These are phyloP conservation scores for Coffea canephora DNA, from an alignment of 257 asterid species.

Conservation along the genomic window DNA sequence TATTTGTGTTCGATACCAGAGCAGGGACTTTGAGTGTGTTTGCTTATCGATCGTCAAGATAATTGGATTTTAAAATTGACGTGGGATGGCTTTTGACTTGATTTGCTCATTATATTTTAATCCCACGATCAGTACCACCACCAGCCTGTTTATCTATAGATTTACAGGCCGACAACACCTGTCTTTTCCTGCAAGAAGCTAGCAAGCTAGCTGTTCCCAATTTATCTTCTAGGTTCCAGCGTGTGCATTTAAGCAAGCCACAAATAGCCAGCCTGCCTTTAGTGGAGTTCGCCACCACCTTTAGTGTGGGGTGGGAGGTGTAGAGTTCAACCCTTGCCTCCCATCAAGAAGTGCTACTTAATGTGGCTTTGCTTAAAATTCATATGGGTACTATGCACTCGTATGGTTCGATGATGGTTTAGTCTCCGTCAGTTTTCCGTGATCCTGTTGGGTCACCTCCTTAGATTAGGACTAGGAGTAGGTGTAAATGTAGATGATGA, in stretches of 20 bases:
- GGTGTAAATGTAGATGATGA: no score
- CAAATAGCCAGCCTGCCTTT: background rate
- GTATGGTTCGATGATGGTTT: no score
- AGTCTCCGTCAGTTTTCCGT: no score
- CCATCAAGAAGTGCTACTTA: no score
- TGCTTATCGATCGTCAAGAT: no score
- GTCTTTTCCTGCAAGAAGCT: slow-evolving; percentile 14
- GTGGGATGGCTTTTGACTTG: background rate
- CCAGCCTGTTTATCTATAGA: background rate
- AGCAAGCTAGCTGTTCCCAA: slow-evolving; percentile 10
- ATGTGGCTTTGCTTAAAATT: no score
- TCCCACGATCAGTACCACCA: background rate
- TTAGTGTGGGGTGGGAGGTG: no score
- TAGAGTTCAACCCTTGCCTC: no score
- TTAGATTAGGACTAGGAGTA: no score
- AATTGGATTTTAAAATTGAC: background rate
- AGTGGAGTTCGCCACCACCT: no score
- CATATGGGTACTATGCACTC: no score
- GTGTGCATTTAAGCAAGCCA: background rate
- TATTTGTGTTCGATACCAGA: background rate
- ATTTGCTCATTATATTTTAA: background rate
- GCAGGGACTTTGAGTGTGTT: background rate
- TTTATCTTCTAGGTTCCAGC: background rate
- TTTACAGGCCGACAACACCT: slow-evolving; percentile 10
- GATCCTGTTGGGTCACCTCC: no score